Conservation (phyloP, 306 rosid species). For the Quercus agrifolia region DNA sequence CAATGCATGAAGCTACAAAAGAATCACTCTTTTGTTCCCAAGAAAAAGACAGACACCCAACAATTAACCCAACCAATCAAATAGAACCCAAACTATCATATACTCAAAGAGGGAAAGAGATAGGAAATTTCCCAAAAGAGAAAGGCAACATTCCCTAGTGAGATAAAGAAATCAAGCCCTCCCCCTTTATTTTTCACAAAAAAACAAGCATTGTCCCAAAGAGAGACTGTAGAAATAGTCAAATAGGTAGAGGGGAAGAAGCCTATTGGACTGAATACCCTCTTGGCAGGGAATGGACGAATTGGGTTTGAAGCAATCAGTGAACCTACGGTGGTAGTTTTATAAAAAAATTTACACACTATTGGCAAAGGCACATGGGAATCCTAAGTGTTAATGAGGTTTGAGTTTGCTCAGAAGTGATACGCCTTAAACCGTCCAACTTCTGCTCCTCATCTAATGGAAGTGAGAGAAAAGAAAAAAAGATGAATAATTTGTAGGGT, state of each 20-base stretch:
- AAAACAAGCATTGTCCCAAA: conserved; percentile 21
- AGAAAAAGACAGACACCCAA: conserved; percentile 20
- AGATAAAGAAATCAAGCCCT: conserved; percentile 23
- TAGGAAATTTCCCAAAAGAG: conserved; percentile 42
- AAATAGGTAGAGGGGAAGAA: conserved; percentile 35
- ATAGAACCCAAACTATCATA: conserved; percentile 12
- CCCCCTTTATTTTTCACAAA: conserved; percentile 11
- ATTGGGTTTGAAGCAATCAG: conserved; percentile 34
- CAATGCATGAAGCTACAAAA: not conserved
- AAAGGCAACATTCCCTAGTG: conserved; percentile 34
- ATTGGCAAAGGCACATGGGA: not conserved
- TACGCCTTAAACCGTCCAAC: conserved; percentile 18
- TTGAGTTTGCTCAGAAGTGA: conserved; percentile 22
- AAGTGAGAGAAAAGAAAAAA: not conserved
- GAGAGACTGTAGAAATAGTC: conserved; percentile 20
- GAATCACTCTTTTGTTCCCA: conserved; percentile 3
- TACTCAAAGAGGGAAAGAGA: conserved; percentile 1
- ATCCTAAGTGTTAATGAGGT: conserved; percentile 29
- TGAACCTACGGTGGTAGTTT: not conserved
- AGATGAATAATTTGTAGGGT: conserved; percentile 24
- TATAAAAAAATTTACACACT: conserved; percentile 17
- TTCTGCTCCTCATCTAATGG: conserved; percentile 6
- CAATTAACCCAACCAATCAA: conserved; percentile 39
- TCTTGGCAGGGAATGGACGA: conserved; percentile 47
- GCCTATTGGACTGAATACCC: conserved; percentile 45